Conservation (phyloP, 495 filamentous ascomycete species). For the Geopyxis carbonaria region DNA sequence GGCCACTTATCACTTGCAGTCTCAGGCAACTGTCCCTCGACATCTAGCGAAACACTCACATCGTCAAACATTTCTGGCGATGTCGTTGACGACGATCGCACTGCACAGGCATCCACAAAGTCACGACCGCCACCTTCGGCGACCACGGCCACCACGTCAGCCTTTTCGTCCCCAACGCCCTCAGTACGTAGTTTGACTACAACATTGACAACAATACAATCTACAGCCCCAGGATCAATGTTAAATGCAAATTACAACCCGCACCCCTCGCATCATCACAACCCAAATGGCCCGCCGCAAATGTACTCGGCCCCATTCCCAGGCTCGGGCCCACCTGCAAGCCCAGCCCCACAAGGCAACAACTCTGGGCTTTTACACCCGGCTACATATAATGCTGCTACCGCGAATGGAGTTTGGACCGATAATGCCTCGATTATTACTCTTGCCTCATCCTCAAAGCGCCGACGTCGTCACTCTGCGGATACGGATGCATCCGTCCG, state of each 20-base stretch:
- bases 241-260: constrained; percentile 32
- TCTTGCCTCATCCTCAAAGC: constrained; percentile 86
- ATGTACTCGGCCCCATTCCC: constrained; percentile 92
- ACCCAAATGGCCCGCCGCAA: constrained; percentile 33
- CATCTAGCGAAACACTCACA: no score
- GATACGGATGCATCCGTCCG: constrained; percentile 94
- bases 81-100: constrained; percentile 49
- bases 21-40: constrained; percentile 4
- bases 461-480: constrained; percentile 68
- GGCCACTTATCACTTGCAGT: constrained; percentile 27
- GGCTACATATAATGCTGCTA: constrained; percentile 71
- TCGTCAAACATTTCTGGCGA: not conserved
- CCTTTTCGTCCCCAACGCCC: constrained; percentile 83
- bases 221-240: constrained; percentile 43
- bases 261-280: constrained; percentile 33
- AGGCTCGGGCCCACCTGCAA: constrained; percentile 43
- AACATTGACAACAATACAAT: constrained; percentile 92
- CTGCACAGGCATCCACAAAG: constrained; percentile 30
- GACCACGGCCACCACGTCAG: constrained; percentile 38
- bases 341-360: not conserved
- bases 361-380: constrained; percentile 36
- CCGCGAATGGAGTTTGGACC: constrained; percentile 77
- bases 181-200: constrained; percentile 85
- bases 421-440: constrained; percentile 95
- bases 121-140: constrained; percentile 22